A percentile compares a stretch with the other conserved stretches of the same genome.
Conservation (phyloP, 345 rosid genomes). For the Hibiscus syriacus region DNA sequence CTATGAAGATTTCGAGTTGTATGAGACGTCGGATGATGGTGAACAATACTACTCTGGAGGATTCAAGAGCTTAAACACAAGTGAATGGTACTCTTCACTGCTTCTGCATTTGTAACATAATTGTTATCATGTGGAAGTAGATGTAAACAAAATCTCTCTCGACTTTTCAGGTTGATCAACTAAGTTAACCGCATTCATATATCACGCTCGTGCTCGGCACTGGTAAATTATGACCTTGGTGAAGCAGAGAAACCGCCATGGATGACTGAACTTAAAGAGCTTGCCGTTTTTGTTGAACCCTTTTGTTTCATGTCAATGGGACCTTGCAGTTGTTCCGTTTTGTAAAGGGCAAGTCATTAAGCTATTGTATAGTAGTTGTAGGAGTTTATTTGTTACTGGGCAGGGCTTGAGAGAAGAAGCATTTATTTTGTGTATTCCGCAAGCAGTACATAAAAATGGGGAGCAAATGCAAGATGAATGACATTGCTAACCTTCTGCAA, state of each 20-base stretch:
- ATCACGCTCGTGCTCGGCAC: background rate
- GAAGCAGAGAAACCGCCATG: background rate
- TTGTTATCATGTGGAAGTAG: background rate
- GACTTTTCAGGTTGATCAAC: too few species aligned
- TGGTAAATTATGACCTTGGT: background rate
- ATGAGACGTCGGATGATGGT: conserved; percentile 2
- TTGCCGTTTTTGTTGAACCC: background rate
- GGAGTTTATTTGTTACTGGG: background rate
- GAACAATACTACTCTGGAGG: background rate
- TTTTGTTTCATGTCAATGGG: conserved; percentile 7
- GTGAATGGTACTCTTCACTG: background rate
- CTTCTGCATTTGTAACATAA: background rate
- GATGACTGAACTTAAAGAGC: background rate
- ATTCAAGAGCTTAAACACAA: background rate
- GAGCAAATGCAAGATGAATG: background rate
- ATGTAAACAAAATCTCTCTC: background rate
- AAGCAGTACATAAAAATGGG: too few species aligned
- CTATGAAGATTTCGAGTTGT: conserved; percentile 1
- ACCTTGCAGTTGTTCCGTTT: background rate
- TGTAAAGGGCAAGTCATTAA: conserved; percentile 10
- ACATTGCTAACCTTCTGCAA: conserved; percentile 38
- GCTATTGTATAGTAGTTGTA: conserved; percentile 3
- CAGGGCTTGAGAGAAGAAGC: too few species aligned
- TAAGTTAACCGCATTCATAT: background rate
- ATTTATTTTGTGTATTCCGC: too few species aligned